These are phyloP conservation scores for Cucumis hystrix DNA, from an alignment of 306 rosid genomes.

Conservation along the genomic window DNA sequence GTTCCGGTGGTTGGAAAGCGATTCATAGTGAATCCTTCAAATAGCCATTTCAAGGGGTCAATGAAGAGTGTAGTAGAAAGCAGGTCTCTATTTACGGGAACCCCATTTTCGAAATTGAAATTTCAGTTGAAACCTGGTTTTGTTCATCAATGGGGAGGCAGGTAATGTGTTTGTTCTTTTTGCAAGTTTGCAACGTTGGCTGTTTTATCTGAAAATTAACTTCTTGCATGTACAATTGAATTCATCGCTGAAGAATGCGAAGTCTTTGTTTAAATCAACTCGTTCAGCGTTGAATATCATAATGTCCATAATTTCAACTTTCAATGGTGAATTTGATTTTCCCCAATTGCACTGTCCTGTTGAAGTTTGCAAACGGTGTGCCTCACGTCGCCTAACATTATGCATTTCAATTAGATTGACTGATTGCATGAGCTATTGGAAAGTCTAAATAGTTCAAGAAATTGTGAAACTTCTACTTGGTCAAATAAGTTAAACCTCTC, in stretches of 20 bases:
- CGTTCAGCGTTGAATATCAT: background rate
- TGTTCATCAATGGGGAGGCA: slow-evolving; percentile 11
- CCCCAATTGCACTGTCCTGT: background rate
- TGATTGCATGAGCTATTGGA: background rate
- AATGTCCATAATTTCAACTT: background rate
- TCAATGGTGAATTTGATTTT: background rate
- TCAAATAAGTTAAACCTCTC: background rate
- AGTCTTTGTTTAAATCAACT: background rate
- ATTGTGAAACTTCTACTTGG: background rate
- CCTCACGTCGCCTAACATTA: background rate
- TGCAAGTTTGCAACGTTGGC: background rate
- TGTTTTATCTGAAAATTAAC: background rate
- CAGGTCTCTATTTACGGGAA: slow-evolving; percentile 15
- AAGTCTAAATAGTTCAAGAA: background rate
- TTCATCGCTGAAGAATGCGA: background rate
- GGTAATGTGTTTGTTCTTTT: slow-evolving; percentile 31
- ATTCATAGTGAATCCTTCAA: slow-evolving; percentile 20
- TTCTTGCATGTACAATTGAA: background rate
- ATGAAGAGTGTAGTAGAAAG: slow-evolving; percentile 14
- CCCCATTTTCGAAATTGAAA: slow-evolving; percentile 19
- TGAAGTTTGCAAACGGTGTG: background rate
- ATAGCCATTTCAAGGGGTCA: slow-evolving; percentile 17
- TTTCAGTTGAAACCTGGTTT: slow-evolving; percentile 16
- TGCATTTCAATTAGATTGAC: background rate
- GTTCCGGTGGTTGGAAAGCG: slow-evolving; percentile 16